Evolutionary conservation across 345 rosid species (phyloP).

Genomic region (Lagerstroemia speciosa): DNA sequence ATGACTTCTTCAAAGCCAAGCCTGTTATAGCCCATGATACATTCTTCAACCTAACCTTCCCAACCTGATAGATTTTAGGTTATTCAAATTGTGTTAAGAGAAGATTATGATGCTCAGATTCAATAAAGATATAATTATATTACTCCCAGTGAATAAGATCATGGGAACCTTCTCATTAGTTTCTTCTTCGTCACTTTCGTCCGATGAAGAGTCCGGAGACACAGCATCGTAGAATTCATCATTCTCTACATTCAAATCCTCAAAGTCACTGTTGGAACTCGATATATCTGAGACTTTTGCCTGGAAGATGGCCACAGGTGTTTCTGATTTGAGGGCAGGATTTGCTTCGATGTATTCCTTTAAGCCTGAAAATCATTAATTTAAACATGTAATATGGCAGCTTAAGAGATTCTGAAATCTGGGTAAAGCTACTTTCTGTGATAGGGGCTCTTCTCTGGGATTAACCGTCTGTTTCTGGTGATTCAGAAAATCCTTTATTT

Average conservation of each 20-base stretch:
- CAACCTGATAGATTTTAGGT: constrained; percentile 30
- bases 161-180: constrained; percentile 34
- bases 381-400: constrained; percentile 10
- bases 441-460: neutral
- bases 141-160: constrained; percentile 9
- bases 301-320: constrained; percentile 36
- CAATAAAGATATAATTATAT: neutral
- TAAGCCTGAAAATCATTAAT: constrained; percentile 49
- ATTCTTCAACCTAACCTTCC: constrained; percentile 67
- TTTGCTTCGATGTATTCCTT: constrained; percentile 92
- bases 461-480: neutral
- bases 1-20: constrained; percentile 55
- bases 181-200: constrained; percentile 51
- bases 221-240: constrained; percentile 83
- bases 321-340: constrained; percentile 56
- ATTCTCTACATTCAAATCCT: constrained; percentile 53
- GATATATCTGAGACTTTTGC: constrained; percentile 44
- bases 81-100: neutral
- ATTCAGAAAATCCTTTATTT: neutral
- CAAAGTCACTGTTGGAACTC: constrained; percentile 38
- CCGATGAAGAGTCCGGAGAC: constrained; percentile 52
- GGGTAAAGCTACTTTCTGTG: neutral
- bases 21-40: constrained; percentile 82
- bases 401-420: neutral
- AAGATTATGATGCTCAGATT: neutral